phyloP scores from a whole-genome alignment of 2,329 filamentous ascomycete genomes.

The Cucurbitaria berberidis region DNA sequence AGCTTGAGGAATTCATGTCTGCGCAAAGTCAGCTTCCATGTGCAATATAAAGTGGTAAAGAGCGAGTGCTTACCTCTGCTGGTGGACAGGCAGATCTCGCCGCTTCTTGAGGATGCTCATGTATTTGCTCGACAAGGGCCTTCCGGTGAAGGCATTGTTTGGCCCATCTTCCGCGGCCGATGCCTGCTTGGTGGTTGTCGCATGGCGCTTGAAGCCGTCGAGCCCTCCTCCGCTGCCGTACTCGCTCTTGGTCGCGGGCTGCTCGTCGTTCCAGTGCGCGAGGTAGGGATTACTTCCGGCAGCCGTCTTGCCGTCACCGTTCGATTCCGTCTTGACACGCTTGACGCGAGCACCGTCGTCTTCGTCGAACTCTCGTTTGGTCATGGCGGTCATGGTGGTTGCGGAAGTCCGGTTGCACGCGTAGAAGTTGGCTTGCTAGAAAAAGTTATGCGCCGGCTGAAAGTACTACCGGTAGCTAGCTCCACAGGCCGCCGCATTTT shows the following conservation, averaged over 20 bases:
- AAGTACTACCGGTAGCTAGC: no score
- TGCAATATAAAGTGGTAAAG: background rate
- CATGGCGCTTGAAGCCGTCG: slow-evolving; percentile 73
- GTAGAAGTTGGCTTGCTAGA: slow-evolving; percentile 7
- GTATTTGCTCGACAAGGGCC: slow-evolving; percentile 80
- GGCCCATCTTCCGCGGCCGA: slow-evolving; percentile 77
- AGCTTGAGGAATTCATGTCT: slow-evolving; percentile 91
- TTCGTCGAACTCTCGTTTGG: slow-evolving; percentile 60
- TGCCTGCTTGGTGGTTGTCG: slow-evolving; percentile 79
- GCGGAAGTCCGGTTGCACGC: slow-evolving; percentile 8
- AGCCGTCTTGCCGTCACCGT: slow-evolving; percentile 51
- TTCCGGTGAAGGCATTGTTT: slow-evolving; percentile 83
- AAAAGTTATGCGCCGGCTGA: slow-evolving; percentile 29
- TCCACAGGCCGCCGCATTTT: slow-evolving; percentile 16
- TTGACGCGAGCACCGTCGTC: slow-evolving; percentile 59
- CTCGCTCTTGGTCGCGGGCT: slow-evolving; percentile 41
- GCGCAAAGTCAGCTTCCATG: slow-evolving; percentile 14
- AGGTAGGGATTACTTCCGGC: slow-evolving; percentile 82
- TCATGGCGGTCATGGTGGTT: slow-evolving; percentile 52
- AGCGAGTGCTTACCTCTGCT: slow-evolving; percentile 81
- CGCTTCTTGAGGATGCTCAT: slow-evolving; percentile 86
- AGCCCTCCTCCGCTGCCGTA: slow-evolving; percentile 52
- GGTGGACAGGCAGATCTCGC: slow-evolving; percentile 86
- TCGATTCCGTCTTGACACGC: slow-evolving; percentile 52
- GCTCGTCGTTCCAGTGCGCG: slow-evolving; percentile 78